These are phyloP conservation scores for Castanea sativa DNA, from an alignment of 306 rosid genomes.

Conservation along the genomic window DNA sequence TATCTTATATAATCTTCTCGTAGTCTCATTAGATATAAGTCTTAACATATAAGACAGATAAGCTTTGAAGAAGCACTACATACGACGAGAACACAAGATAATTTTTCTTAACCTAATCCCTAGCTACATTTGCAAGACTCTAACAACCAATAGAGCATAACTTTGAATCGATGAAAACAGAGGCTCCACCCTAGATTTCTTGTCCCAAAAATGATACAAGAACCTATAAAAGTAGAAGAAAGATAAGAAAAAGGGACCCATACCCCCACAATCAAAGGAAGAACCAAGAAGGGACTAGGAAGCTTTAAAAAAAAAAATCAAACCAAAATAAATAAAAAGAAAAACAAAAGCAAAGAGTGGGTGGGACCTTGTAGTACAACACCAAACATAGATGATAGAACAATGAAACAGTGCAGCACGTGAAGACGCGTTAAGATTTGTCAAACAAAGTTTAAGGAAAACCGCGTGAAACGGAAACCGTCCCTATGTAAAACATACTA, in stretches of 20 bases:
- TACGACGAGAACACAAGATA: no score
- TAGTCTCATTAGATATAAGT: no score
- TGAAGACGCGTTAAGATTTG: conserved; percentile 39
- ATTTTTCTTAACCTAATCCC: no score
- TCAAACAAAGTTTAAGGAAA: conserved; percentile 5
- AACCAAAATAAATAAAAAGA: not conserved
- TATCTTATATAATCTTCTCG: no score
- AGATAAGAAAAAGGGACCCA: not conserved
- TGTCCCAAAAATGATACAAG: not conserved
- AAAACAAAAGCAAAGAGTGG: not conserved
- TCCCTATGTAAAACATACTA: not conserved
- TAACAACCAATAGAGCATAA: not conserved
- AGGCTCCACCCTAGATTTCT: not conserved
- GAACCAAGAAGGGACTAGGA: not conserved
- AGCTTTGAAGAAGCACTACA: no score
- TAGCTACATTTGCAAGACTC: not conserved
- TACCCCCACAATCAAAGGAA: not conserved
- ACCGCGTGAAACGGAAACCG: conserved; percentile 39
- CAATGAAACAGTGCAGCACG: conserved; percentile 16
- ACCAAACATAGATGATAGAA: no score
- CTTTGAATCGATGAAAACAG: not conserved
- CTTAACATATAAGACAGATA: no score
- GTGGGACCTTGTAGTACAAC: not conserved
- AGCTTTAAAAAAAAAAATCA: not conserved
- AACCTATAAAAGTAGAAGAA: not conserved